A percentile compares a stretch with the other conserved stretches of the same genome.
phyloP scores from a whole-genome alignment of 495 filamentous ascomycete species.

The Aspergillus cavernicola region DNA sequence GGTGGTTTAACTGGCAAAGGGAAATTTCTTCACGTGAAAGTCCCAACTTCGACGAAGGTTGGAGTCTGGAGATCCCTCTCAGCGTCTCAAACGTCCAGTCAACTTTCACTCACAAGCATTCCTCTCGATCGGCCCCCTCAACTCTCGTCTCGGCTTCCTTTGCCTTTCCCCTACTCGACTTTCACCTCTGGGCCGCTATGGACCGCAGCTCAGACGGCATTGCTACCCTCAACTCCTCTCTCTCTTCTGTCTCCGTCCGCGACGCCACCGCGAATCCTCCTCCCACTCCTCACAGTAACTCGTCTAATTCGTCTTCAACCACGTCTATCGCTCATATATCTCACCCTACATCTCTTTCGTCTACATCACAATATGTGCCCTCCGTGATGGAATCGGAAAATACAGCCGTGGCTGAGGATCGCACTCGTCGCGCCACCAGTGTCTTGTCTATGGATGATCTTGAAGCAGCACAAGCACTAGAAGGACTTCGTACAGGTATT shows the following conservation, averaged over 20 bases:
- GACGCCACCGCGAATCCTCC: conserved; percentile 15
- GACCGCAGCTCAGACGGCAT: conserved; percentile 20
- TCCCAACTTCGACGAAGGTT: no score
- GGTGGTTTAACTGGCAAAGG: not conserved
- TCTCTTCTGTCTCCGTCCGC: conserved; percentile 19
- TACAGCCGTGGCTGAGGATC: conserved; percentile 32
- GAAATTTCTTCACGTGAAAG: conserved; percentile 15
- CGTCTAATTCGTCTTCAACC: conserved; percentile 12
- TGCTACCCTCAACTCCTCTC: conserved; percentile 16
- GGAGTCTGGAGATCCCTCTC: no score
- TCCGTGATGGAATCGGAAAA: conserved; percentile 42
- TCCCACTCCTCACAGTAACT: conserved; percentile 4
- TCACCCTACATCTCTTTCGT: conserved; percentile 9
- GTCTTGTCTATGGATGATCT: conserved; percentile 76
- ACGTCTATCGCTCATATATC: conserved; percentile 10
- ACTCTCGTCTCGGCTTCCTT: not conserved
- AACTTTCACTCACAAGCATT: no score
- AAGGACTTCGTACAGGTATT: conserved; percentile 70
- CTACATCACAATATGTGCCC: conserved; percentile 30
- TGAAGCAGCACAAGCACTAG: conserved; percentile 83
- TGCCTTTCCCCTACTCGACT: conserved; percentile 1
- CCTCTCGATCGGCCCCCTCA: conserved; percentile 4
- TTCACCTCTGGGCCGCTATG: conserved; percentile 18
- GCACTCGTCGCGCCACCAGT: conserved; percentile 43
- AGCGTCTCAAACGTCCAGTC: no score